Evolutionary conservation across 163 green algal species (phyloP).

Genomic region (Picocystis sp.): DNA sequence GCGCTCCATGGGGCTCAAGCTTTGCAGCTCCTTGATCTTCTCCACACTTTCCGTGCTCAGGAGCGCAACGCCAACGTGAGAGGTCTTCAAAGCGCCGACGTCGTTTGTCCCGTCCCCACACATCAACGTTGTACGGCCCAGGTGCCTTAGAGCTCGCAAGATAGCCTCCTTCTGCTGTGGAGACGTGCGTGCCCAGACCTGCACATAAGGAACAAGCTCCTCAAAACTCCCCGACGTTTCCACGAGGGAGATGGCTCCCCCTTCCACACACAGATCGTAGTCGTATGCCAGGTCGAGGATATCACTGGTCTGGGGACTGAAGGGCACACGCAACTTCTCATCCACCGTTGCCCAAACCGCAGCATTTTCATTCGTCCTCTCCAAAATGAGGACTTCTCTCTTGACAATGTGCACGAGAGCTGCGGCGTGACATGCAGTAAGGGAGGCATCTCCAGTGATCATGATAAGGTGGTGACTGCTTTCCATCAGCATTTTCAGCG

Average conservation of each 20-base stretch:
- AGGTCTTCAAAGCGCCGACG: constrained; percentile 77
- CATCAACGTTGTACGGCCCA: constrained; percentile 75
- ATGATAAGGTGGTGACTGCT: constrained; percentile 78
- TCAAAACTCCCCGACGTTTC: constrained; percentile 14
- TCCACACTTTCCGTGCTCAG: constrained; percentile 17
- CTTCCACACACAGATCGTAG: constrained; percentile 71
- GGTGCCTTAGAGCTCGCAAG: constrained; percentile 48
- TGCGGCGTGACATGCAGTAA: constrained; percentile 84
- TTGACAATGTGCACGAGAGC: constrained; percentile 39
- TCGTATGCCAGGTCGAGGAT: constrained; percentile 40
- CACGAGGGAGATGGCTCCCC: constrained; percentile 47
- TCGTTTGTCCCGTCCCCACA: constrained; percentile 98
- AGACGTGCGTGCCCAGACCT: constrained; percentile 84
- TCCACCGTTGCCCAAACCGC: constrained; percentile 22
- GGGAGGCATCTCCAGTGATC: constrained; percentile 90
- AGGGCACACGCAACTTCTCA: constrained; percentile 25
- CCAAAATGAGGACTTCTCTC: constrained; percentile 48
- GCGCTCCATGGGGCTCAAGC: constrained; percentile 4
- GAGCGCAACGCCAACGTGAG: constrained; percentile 87
- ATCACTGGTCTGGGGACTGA: constrained; percentile 15
- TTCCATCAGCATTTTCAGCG: constrained; percentile 38
- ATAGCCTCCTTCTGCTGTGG: constrained; percentile 96
- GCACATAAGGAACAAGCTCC: constrained; percentile 30
- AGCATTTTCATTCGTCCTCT: too few relatives aligned
- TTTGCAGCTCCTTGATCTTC: constrained; percentile 1